Base-by-base conservation (phyloP, 441 rosid species). In the Euphorbia corollata region DNA sequence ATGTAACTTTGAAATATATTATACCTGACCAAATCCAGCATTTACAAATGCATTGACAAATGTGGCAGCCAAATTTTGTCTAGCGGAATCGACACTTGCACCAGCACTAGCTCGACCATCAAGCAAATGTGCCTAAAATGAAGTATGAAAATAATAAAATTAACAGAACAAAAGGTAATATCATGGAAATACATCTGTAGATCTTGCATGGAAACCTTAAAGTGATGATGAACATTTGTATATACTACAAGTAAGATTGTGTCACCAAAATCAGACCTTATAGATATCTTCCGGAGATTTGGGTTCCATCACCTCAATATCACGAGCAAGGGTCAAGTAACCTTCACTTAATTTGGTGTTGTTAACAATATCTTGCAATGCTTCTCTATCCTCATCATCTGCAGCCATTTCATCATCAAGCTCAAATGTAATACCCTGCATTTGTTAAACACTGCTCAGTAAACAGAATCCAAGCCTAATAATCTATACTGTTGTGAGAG, bases 251-350 rank as follows among this genome's bases (percentile, higher is more conserved):
- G 48, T 23, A 56, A 19, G 27, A 15, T 51, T 23, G n/a, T 8
- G 6, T 36, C 8, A 10, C 18, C 22, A 63, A 55, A 59, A 63
- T 59, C 73, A 61, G 57, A 94, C 98, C 99, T 91, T 91, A 72
- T 94, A 94, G 67, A 94, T 88, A 71, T 94, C 98, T 79, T 91
- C 98, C 54, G 97, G 98, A 59, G 97, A 86, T 75, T 94, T 94
- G 64, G 99, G 86, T 81, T 94, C 98, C 99, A 94, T 91, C 76
- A 94, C 99, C 84, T 94, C 99, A 36, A 91, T 86, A 82, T 94
- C 98, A 68, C 97, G 92, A 66, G 99, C 98, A 77, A 94, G 99
- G 0, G 96, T 83, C 62, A 94, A 88, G 77, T 89, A 94, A 66
- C 97, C 91, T 78, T 91, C 99, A 68, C 92, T 88, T 63, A 91